phyloP scores from a whole-genome alignment of 495 filamentous ascomycete genomes.

The Penicillium malachiteum region DNA sequence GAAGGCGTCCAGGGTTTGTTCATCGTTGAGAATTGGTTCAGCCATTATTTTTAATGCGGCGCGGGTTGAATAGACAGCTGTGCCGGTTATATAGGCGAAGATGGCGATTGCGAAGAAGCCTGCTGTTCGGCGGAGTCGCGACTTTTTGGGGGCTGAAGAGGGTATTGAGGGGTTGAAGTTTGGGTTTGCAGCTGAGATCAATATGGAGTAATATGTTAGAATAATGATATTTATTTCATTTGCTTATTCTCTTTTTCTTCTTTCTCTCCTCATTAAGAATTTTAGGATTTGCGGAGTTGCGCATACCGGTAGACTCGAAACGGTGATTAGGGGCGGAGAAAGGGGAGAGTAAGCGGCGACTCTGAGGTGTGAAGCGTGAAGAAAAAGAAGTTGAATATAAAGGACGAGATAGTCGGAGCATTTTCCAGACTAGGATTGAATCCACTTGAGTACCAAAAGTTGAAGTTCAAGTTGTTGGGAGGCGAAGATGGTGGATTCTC shows the following conservation, averaged over 20 bases:
- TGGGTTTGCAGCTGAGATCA: background rate
- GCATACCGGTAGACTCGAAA: background rate
- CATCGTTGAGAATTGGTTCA: conserved; percentile 57
- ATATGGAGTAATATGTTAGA: background rate
- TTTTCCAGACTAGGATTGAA: background rate
- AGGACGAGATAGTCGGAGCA: background rate
- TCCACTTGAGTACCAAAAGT: background rate
- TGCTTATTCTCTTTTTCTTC: background rate
- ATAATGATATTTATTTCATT: background rate
- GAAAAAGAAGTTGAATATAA: background rate
- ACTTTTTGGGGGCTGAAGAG: conserved; percentile 19
- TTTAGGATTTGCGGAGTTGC: background rate
- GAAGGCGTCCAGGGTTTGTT: conserved; percentile 70
- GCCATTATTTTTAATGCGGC: conserved; percentile 43
- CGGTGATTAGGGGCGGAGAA: background rate
- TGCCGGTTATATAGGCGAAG: conserved; percentile 35
- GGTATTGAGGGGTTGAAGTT: background rate
- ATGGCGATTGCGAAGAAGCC: conserved; percentile 42
- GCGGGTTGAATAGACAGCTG: conserved; percentile 24
- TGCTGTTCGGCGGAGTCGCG: conserved; percentile 35
- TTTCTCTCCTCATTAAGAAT: background rate
- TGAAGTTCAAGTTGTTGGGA: conserved; percentile 2
- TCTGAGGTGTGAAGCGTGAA: background rate
- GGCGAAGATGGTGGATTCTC: conserved; percentile 6
- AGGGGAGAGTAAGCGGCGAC: background rate